Conservation (phyloP, 1,284 basidiomycete genomes). For the Leccinum variabile region DNA sequence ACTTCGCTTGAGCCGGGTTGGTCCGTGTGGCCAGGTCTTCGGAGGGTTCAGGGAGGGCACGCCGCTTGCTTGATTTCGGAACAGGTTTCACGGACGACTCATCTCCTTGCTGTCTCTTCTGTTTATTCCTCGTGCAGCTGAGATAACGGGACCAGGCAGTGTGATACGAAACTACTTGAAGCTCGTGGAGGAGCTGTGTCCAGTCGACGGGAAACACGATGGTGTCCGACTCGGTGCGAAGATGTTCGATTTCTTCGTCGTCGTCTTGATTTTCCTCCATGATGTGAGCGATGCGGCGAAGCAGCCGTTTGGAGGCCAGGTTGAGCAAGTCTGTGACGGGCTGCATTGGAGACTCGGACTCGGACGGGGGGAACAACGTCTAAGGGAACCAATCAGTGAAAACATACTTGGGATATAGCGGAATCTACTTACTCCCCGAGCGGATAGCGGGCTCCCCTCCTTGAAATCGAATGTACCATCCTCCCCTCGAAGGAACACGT, state of each 20-base stretch:
- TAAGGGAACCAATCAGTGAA: neutral
- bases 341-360: neutral
- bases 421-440: neutral
- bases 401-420: neutral
- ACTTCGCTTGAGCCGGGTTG: too few relatives aligned
- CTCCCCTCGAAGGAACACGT: neutral
- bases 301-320: neutral
- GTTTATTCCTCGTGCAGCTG: too few relatives aligned
- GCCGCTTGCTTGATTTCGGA: too few relatives aligned
- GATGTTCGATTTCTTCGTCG: neutral
- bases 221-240: neutral
- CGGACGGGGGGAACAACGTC: neutral
- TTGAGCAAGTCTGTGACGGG: neutral
- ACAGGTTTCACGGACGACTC: too few relatives aligned
- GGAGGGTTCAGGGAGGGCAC: too few relatives aligned
- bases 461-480: neutral
- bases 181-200: neutral
- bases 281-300: neutral
- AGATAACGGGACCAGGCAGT: neutral
- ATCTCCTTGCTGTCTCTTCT: too few relatives aligned
- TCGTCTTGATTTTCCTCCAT: neutral
- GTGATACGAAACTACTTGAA: neutral
- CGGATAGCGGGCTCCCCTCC: neutral
- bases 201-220: neutral
- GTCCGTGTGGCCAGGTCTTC: too few relatives aligned